phyloP scores from a whole-genome alignment of 352 stramenopile species.

The Globisporangium splendens region DNA sequence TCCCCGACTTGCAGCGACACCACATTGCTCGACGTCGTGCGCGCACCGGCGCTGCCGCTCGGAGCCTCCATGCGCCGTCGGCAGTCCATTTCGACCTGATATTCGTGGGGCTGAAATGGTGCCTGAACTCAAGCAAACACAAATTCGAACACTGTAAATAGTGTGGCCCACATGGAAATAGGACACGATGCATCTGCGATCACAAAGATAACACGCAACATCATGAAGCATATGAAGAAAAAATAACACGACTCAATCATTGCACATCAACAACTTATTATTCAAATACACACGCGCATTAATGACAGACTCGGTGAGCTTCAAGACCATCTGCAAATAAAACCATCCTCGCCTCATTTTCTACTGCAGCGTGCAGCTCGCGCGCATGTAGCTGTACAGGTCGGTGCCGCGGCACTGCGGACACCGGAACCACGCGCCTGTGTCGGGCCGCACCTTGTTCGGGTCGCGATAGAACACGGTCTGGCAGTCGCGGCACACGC shows the following conservation, averaged over 20 bases:
- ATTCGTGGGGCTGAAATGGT: not conserved
- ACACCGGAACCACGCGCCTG: constrained; percentile 69
- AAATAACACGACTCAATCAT: too few species aligned
- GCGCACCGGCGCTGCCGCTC: not conserved
- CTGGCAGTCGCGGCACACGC: constrained; percentile 53
- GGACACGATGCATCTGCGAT: too few species aligned
- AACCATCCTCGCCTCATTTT: not conserved
- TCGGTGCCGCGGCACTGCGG: constrained; percentile 47
- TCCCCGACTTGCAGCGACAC: constrained; percentile 9
- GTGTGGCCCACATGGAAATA: too few species aligned
- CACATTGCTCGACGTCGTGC: not conserved
- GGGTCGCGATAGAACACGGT: constrained; percentile 64
- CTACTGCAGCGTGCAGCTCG: constrained; percentile 59
- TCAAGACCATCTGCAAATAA: not conserved
- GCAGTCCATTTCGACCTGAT: not conserved
- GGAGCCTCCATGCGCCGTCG: constrained; percentile 1
- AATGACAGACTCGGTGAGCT: too few species aligned
- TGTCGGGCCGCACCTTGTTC: constrained; percentile 46
- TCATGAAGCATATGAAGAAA: too few species aligned
- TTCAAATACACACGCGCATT: too few species aligned
- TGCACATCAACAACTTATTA: too few species aligned
- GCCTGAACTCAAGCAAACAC: not conserved
- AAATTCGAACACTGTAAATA: not conserved
- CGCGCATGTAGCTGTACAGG: constrained; percentile 43
- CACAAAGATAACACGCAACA: too few species aligned